phyloP scores from a whole-genome alignment of 176 grass and related monocot species.

The Urochloa ruziziensis region DNA sequence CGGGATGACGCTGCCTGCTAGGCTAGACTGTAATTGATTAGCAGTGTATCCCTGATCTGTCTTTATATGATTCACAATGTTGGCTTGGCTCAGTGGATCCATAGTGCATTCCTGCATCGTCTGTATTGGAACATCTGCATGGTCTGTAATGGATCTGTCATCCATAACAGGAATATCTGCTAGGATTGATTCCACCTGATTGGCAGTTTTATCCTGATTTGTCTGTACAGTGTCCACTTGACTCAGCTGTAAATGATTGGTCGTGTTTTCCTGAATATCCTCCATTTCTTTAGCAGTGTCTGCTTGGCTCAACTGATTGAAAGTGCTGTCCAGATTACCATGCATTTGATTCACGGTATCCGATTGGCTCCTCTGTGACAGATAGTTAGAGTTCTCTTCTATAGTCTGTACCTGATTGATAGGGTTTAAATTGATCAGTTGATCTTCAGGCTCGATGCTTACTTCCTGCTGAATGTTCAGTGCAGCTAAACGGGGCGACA shows the following conservation, averaged over 20 bases:
- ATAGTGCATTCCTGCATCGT: background rate
- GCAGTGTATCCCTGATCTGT: background rate
- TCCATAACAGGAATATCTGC: background rate
- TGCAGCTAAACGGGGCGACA: slow-evolving; percentile 44
- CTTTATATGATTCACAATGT: slow-evolving; percentile 5
- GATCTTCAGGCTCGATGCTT: slow-evolving; percentile 7
- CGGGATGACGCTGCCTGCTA: background rate
- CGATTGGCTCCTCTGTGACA: slow-evolving; percentile 20
- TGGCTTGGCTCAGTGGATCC: slow-evolving; percentile 15
- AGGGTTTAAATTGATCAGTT: background rate
- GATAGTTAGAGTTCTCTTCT: background rate
- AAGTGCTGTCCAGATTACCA: slow-evolving; percentile 4
- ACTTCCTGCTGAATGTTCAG: slow-evolving; percentile 28
- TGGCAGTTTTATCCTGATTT: slow-evolving; percentile 19
- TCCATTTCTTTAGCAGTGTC: background rate
- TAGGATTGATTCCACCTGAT: slow-evolving; percentile 9
- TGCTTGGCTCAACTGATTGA: slow-evolving; percentile 18
- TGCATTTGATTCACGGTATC: background rate
- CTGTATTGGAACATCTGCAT: background rate
- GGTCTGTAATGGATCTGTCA: background rate
- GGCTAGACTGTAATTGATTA: slow-evolving; percentile 4
- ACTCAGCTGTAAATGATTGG: slow-evolving; percentile 9
- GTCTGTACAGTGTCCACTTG: slow-evolving; percentile 10
- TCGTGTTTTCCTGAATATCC: slow-evolving; percentile 24
- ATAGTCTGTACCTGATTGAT: slow-evolving; percentile 6